Conservation (phyloP, 2,329 filamentous ascomycete genomes). For the Monilinia aucupariae region DNA sequence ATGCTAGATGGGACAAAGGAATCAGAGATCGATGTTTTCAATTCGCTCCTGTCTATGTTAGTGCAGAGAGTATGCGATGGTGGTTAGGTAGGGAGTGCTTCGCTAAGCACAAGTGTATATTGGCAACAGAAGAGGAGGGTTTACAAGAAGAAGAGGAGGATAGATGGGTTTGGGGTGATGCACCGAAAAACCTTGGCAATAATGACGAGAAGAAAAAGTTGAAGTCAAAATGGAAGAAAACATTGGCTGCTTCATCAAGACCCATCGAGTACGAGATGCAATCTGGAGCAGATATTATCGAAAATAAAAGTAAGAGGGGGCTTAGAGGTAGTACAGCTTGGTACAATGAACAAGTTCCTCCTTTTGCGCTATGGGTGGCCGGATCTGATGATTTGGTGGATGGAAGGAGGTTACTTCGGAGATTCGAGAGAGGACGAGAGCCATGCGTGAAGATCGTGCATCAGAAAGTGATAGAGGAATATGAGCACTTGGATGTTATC, state of each 20-base stretch:
- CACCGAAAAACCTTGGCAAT: background rate
- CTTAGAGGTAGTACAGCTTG: slow-evolving; percentile 58
- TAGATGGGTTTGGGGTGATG: slow-evolving; percentile 33
- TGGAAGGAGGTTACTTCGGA: slow-evolving; percentile 64
- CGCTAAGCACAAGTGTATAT: slow-evolving; percentile 76
- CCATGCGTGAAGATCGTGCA: slow-evolving; percentile 78
- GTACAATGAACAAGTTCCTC: slow-evolving; percentile 75
- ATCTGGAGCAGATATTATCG: slow-evolving; percentile 35
- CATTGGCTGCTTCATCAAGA: background rate
- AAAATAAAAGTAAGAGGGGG: slow-evolving; percentile 2
- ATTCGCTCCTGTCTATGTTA: slow-evolving; percentile 86
- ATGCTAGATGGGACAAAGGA: slow-evolving; percentile 75
- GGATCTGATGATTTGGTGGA: slow-evolving; percentile 82
- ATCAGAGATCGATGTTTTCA: slow-evolving; percentile 81
- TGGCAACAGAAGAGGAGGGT: slow-evolving; percentile 70
- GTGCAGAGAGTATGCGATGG: slow-evolving; percentile 87
- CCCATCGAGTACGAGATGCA: slow-evolving; percentile 25
- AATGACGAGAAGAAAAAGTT: background rate
- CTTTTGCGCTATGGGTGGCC: slow-evolving; percentile 82
- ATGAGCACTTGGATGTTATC: slow-evolving; percentile 90
- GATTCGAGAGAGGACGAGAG: slow-evolving; percentile 72
- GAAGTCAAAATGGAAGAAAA: background rate
- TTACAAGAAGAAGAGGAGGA: slow-evolving; percentile 50
- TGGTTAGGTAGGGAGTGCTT: slow-evolving; percentile 89
- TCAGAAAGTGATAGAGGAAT: slow-evolving; percentile 74